A percentile compares a stretch with the other conserved stretches of the same genome.
Evolutionary conservation across 106 monocot species (phyloP).

Genomic region (Dioscorea zingiberensis): DNA sequence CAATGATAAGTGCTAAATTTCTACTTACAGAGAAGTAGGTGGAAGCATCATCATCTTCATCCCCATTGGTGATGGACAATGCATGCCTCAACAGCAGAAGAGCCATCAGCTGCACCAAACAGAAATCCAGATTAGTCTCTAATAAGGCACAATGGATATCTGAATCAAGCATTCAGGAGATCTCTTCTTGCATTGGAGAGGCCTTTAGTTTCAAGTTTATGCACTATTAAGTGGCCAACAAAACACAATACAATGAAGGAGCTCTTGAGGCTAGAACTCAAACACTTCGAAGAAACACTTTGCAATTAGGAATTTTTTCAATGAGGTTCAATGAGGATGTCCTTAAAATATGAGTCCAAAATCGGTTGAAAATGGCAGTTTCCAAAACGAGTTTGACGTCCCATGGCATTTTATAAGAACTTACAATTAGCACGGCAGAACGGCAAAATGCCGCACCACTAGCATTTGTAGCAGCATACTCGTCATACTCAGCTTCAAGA

Average conservation of each 20-base stretch:
- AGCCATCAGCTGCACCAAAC: slow-evolving; percentile 66
- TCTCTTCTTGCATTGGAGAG: too few species aligned
- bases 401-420: slow-evolving; percentile 2
- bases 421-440: slow-evolving; percentile 72
- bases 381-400: neutral
- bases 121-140: neutral
- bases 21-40: slow-evolving; percentile 73
- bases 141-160: too few species aligned
- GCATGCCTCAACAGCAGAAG: slow-evolving; percentile 87
- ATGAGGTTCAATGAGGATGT: too few species aligned
- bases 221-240: too few species aligned
- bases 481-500: slow-evolving; percentile 85
- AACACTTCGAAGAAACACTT: too few species aligned
- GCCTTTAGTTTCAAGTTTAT: too few species aligned
- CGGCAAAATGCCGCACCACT: slow-evolving; percentile 84
- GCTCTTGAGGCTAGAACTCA: too few species aligned
- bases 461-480: slow-evolving; percentile 72
- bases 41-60: slow-evolving; percentile 77
- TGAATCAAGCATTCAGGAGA: too few species aligned
- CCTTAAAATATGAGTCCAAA: too few species aligned
- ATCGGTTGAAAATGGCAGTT: too few species aligned
- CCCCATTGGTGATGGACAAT: slow-evolving; percentile 41
- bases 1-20: neutral
- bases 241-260: too few species aligned
- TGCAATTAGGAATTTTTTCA: too few species aligned